Evolutionary conservation across 2,329 filamentous ascomycete genomes (phyloP).

Genomic region (Parastagonospora nodorum): DNA sequence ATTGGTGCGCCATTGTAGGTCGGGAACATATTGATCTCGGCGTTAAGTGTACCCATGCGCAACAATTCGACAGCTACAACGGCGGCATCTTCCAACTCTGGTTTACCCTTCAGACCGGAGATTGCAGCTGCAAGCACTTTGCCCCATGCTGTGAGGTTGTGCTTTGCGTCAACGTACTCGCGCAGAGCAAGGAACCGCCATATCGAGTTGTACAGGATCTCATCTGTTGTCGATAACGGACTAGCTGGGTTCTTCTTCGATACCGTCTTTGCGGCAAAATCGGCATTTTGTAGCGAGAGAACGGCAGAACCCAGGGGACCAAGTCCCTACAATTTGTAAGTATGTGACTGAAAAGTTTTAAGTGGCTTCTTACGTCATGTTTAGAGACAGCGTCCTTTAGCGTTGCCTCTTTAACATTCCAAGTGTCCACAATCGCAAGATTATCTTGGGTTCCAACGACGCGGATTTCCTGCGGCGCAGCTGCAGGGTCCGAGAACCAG

Average conservation of each 20-base stretch:
- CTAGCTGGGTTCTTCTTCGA: slow-evolving; percentile 57
- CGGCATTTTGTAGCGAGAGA: slow-evolving; percentile 68
- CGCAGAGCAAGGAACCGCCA: slow-evolving; percentile 91
- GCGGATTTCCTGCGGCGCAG: slow-evolving; percentile 60
- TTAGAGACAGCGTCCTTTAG: slow-evolving; percentile 51
- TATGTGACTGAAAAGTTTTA: neutral
- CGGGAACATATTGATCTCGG: slow-evolving; percentile 64
- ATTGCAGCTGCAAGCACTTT: slow-evolving; percentile 75
- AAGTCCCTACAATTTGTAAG: slow-evolving; percentile 26
- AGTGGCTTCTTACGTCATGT: slow-evolving; percentile 20
- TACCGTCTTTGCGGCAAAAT: slow-evolving; percentile 73
- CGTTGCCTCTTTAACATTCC: slow-evolving; percentile 72
- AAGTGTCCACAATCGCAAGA: slow-evolving; percentile 62
- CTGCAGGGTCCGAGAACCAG: slow-evolving; percentile 67
- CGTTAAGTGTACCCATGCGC: slow-evolving; percentile 76
- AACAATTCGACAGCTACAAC: slow-evolving; percentile 87
- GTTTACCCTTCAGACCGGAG: slow-evolving; percentile 62
- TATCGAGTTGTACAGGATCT: slow-evolving; percentile 74
- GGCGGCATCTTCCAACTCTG: slow-evolving; percentile 73
- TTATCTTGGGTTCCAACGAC: slow-evolving; percentile 58
- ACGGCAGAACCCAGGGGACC: slow-evolving; percentile 56
- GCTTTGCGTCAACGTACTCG: slow-evolving; percentile 79
- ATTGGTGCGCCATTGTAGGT: slow-evolving; percentile 63
- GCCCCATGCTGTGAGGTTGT: slow-evolving; percentile 81
- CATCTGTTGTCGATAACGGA: slow-evolving; percentile 66